Conservation (phyloP, 2,329 filamentous ascomycete species). For the Chaetomium sp. region DNA sequence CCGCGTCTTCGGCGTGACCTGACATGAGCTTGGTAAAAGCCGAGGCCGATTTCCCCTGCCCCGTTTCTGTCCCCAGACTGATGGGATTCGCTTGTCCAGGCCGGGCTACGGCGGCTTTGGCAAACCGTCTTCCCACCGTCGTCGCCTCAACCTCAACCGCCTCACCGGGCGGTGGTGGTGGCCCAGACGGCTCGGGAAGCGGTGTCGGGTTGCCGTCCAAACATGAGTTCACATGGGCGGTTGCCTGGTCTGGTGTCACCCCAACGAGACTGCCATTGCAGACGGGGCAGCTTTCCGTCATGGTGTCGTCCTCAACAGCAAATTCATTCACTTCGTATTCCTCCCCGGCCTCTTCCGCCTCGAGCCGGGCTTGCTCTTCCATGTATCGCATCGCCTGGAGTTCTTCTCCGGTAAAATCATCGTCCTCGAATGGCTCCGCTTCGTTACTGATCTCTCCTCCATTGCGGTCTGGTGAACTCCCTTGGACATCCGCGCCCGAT, state of each 20-base stretch:
- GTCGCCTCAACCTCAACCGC: conserved; percentile 29
- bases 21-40: conserved; percentile 95
- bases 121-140: conserved; percentile 51
- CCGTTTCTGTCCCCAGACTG: conserved; percentile 36
- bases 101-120: conserved; percentile 62
- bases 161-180: conserved; percentile 5
- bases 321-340: conserved; percentile 31
- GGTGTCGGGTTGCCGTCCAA: conserved; percentile 73
- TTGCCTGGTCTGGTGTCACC: conserved; percentile 59
- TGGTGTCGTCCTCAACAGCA: conserved; percentile 24
- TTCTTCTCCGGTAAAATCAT: conserved; percentile 54
- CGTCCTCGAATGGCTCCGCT: conserved; percentile 33
- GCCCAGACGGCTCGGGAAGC: conserved; percentile 32
- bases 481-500: conserved; percentile 7
- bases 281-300: conserved; percentile 61
- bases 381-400: conserved; percentile 62
- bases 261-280: conserved; percentile 61
- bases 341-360: conserved; percentile 49
- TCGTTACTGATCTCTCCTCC: conserved; percentile 12
- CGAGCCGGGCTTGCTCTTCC: conserved; percentile 65
- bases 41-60: conserved; percentile 42
- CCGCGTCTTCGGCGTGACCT: conserved; percentile 78
- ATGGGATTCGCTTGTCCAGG: conserved; percentile 80
- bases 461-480: neutral
- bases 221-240: conserved; percentile 85